These are phyloP conservation scores for Ichthyophthirius multifiliis DNA, from an alignment of 169 alveolate genomes.

Conservation along the genomic window DNA sequence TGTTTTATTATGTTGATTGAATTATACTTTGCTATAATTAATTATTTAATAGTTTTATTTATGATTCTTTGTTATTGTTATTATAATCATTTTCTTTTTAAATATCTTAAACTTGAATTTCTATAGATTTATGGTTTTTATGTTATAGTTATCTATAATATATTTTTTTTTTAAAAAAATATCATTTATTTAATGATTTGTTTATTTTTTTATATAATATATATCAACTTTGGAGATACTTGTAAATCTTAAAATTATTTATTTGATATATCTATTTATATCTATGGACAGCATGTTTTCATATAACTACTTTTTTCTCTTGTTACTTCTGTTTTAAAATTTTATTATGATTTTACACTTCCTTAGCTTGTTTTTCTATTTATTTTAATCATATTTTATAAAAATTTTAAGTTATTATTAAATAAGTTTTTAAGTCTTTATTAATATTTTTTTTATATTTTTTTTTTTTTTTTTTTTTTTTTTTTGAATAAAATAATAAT, in stretches of 20 bases:
- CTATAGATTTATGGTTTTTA: background rate
- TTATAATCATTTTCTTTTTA: background rate
- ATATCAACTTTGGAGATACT: background rate
- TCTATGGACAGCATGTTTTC: background rate
- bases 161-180: background rate
- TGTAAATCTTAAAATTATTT: background rate
- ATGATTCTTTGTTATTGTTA: too few relatives aligned
- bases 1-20: too few relatives aligned
- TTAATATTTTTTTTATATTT: too few relatives aligned
- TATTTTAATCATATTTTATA: background rate
- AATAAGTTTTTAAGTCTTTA: too few relatives aligned
- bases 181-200: background rate
- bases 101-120: background rate
- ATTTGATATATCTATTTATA: background rate
- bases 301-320: background rate
- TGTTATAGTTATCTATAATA: background rate
- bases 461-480: too few relatives aligned
- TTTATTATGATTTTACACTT: background rate
- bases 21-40: too few relatives aligned
- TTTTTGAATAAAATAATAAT: too few relatives aligned
- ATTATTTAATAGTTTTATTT: too few relatives aligned
- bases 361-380: slow-evolving; percentile 6
- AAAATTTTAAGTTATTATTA: too few relatives aligned
- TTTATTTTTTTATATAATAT: background rate
- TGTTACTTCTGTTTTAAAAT: background rate